Percentiles rank a stretch among this genome's conserved stretches.
These are phyloP conservation scores for Stephanodiscus triporus DNA, from an alignment of 108 stramenopile species.

Conservation along the genomic window DNA sequence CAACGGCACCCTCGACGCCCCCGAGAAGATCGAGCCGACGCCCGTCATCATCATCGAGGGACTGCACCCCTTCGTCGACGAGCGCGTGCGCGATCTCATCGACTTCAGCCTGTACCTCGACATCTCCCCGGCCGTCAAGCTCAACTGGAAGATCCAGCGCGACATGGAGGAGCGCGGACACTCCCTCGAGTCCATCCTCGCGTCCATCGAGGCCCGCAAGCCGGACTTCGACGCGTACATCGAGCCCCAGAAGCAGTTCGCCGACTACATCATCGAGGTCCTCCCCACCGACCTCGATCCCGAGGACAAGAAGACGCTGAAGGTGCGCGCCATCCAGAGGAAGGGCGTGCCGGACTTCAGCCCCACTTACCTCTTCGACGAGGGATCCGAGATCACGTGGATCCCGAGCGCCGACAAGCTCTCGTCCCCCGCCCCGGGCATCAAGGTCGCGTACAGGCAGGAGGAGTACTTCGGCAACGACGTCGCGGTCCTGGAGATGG, in stretches of 20 bases:
- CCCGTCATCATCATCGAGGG: constrained; percentile 98
- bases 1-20: constrained; percentile 96
- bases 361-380: constrained; percentile 95
- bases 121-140: constrained; percentile 96
- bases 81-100: constrained; percentile 93
- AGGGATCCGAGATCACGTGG: constrained; percentile 93
- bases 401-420: constrained; percentile 89
- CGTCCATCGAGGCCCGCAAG: constrained; percentile 95
- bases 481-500: constrained; percentile 92
- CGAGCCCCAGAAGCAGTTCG: constrained; percentile 92
- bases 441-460: constrained; percentile 92
- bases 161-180: constrained; percentile 98
- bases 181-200: constrained; percentile 95
- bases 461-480: constrained; percentile 88
- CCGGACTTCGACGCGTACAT: constrained; percentile 97
- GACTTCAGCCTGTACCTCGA: constrained; percentile 98
- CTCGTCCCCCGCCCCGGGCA: constrained; percentile 91
- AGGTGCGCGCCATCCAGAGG: constrained; percentile 95
- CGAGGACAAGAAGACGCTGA: constrained; percentile 95
- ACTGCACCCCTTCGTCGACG: constrained; percentile 96
- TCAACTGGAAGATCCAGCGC: constrained; percentile 98
- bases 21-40: constrained; percentile 94
- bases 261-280: constrained; percentile 95
- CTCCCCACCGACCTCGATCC: constrained; percentile 93
- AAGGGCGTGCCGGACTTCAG: constrained; percentile 88